Evolutionary conservation across 306 rosid species (phyloP).

Genomic region (Pueraria montana): DNA sequence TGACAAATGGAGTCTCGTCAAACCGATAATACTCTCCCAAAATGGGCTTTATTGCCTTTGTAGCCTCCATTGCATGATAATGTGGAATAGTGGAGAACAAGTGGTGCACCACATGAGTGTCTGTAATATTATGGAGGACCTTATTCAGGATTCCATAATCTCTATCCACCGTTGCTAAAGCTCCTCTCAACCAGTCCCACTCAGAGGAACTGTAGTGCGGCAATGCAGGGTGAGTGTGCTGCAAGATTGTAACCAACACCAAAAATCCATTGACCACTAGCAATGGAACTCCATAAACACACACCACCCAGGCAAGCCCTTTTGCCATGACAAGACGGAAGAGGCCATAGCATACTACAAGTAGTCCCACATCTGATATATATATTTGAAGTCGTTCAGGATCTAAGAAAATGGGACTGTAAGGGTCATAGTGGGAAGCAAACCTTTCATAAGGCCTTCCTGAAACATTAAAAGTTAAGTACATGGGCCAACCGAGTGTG

Average conservation of each 20-base stretch:
- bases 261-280: constrained; percentile 83
- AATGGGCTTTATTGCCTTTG: constrained; percentile 85
- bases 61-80: constrained; percentile 97
- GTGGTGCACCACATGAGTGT: constrained; percentile 96
- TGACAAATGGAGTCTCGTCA: constrained; percentile 71
- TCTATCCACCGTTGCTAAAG: constrained; percentile 89
- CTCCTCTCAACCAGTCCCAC: constrained; percentile 98
- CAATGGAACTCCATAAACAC: constrained; percentile 84
- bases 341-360: constrained; percentile 69
- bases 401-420: constrained; percentile 84
- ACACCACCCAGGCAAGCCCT: constrained; percentile 83
- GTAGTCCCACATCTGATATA: constrained; percentile 77
- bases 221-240: constrained; percentile 92
- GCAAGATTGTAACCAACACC: constrained; percentile 89
- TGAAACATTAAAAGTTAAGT: constrained; percentile 83
- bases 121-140: constrained; percentile 95
- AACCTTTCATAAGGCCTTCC: constrained; percentile 84
- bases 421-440: constrained; percentile 89
- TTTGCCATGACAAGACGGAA: constrained; percentile 66
- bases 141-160: constrained; percentile 91
- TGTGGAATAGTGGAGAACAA: constrained; percentile 96
- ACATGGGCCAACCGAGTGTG: constrained; percentile 96
- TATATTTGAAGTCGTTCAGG: constrained; percentile 81
- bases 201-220: constrained; percentile 88
- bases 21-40: constrained; percentile 90